phyloP scores from a whole-genome alignment of 176 grass and related monocot species.

The Oryza nivara region DNA sequence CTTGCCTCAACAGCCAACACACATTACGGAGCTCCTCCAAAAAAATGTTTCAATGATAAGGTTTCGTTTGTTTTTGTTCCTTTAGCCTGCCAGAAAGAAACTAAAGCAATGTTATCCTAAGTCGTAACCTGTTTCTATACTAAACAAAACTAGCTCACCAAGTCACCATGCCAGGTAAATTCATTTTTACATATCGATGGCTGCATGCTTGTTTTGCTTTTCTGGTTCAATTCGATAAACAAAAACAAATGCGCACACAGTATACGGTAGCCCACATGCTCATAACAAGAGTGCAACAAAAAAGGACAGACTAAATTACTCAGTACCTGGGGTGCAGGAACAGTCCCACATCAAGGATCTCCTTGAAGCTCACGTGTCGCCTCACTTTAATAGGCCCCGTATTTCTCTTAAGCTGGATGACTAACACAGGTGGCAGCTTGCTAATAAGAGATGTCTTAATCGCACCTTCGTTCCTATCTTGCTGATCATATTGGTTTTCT shows the following conservation, averaged over 20 bases:
- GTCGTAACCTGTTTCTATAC: constrained; percentile 13
- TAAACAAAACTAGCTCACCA: constrained; percentile 10
- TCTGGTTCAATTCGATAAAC: no score
- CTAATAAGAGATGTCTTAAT: constrained; percentile 51
- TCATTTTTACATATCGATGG: no score
- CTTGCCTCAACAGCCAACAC: background rate
- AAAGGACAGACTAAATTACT: background rate
- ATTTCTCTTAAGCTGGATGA: constrained; percentile 62
- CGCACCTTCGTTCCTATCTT: background rate
- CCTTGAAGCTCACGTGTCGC: constrained; percentile 63
- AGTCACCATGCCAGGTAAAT: no score
- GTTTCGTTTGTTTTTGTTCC: constrained; percentile 1
- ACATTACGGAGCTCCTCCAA: constrained; percentile 5
- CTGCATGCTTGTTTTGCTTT: no score
- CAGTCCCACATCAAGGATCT: constrained; percentile 63
- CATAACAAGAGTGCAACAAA: no score
- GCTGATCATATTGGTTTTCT: background rate
- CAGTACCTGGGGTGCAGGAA: constrained; percentile 73
- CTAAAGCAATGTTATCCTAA: background rate
- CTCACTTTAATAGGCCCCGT: constrained; percentile 42
- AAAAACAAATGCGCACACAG: no score
- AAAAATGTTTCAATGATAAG: constrained; percentile 16
- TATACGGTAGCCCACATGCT: no score
- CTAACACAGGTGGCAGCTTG: constrained; percentile 59
- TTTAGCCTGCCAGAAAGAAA: background rate